These are phyloP conservation scores for Halenospora varia DNA, from an alignment of 495 filamentous ascomycete genomes.

Conservation along the genomic window DNA sequence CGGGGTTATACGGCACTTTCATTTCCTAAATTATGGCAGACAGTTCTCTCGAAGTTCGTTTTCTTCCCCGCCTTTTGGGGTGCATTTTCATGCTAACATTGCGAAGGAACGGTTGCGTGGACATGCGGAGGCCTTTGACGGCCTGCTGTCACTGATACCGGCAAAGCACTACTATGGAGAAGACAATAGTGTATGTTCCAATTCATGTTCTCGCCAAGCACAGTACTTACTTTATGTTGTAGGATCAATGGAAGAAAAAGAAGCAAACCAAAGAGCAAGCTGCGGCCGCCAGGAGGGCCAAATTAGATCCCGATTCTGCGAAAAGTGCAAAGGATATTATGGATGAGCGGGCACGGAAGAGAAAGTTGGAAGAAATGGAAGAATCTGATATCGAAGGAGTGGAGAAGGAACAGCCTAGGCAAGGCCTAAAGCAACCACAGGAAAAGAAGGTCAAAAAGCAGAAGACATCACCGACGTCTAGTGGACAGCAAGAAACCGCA, in stretches of 20 bases:
- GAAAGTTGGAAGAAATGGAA: conserved; percentile 51
- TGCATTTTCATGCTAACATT: conserved; percentile 12
- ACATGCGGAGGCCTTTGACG: conserved; percentile 85
- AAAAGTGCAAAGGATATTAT: conserved; percentile 81
- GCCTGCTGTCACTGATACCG: conserved; percentile 86
- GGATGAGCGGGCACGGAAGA: conserved; percentile 76
- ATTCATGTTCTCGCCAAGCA: background rate
- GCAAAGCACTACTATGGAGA: conserved; percentile 89
- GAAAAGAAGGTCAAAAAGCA: conserved; percentile 26
- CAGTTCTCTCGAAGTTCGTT: conserved; percentile 17
- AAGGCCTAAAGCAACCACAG: conserved; percentile 41
- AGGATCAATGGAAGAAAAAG: conserved; percentile 84
- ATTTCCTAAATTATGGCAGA: conserved; percentile 18
- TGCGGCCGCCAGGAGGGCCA: conserved; percentile 70
- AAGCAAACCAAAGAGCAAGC: conserved; percentile 85
- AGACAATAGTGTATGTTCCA: conserved; percentile 70
- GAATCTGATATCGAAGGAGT: conserved; percentile 33
- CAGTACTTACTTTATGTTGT: conserved; percentile 20
- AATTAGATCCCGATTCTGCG: conserved; percentile 78
- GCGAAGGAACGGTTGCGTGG: conserved; percentile 76
- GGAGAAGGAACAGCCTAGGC: conserved; percentile 48
- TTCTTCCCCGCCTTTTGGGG: conserved; percentile 20
- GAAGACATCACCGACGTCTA: conserved; percentile 11
- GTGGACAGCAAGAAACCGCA: background rate
- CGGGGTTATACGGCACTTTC: background rate